Evolutionary conservation across 2,329 filamentous ascomycete genomes (phyloP), one percentile per base, ranked within the genome.

Genomic region (Dothideomycetidae sp.): DNA sequence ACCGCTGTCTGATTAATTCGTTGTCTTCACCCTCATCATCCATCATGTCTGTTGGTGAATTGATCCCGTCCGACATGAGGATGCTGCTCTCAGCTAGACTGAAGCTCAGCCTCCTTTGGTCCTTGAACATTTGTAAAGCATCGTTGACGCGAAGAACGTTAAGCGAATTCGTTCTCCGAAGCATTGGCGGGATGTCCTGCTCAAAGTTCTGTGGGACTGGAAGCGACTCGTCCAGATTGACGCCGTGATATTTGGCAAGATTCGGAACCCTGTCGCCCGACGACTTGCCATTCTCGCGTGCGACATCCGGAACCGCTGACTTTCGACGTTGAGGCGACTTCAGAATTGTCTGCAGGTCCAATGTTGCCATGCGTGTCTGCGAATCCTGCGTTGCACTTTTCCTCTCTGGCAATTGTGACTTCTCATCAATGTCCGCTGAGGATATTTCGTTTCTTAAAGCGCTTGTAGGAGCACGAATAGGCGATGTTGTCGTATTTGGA

Each of bases 31-130:
- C 52, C 9, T 48, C 55, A 12, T 66, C 61, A 18, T 59, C 54
- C 3, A 21, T 18, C 10, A 16, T 10, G 7, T 12, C 19, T 23
- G 45, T 21, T 12, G 43, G 29, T 10, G 42, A 13, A 9, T 14
- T n/a, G 12, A 5, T 10, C 13, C 26, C 16, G 5, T 19, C 62
- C 79, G 80, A 85, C 11, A 60, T 64, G 1, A 85, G 59, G 5
- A 86, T 60, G n/a, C 75, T 79, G 42, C 84, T 78, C 57, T 82
- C 79, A 1, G 78, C 81, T 31, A 78, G 68, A 41, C 77, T 75
- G 53, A 86, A 86, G 3, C 80, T 85, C 44, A 86, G 66, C 30
- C 79, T 71, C 2, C 80, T 73, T 1, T 79, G 73, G 71, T 77
- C 82, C 21, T 7, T 7, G 21, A 7, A 7, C 7, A 7, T 26